These are phyloP conservation scores for Peziza echinospora DNA, from an alignment of 495 filamentous ascomycete species.

Conservation along the genomic window DNA sequence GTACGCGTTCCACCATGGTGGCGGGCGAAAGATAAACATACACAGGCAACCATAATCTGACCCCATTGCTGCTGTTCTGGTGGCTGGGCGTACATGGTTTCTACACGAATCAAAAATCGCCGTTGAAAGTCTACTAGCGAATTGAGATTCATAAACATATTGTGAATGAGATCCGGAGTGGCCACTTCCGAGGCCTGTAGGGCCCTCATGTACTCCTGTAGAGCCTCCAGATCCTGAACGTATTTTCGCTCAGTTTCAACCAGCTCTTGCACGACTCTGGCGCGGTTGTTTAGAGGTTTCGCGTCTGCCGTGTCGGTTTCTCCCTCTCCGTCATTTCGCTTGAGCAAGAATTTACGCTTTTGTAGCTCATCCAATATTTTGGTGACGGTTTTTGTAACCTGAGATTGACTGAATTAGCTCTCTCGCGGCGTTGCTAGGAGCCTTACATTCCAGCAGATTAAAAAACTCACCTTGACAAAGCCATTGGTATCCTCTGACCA, in stretches of 20 bases:
- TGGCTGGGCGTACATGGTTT: conserved; percentile 73
- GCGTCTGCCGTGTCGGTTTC: conserved; percentile 27
- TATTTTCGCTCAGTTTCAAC: conserved; percentile 92
- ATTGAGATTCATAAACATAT: conserved; percentile 92
- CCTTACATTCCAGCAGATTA: not conserved
- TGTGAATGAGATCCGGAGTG: conserved; percentile 73
- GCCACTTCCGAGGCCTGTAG: conserved; percentile 72
- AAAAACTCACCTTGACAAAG: conserved; percentile 58
- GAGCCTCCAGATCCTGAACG: conserved; percentile 87
- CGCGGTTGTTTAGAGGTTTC: conserved; percentile 49
- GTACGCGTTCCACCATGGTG: conserved; percentile 3
- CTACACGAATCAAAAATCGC: conserved; percentile 80
- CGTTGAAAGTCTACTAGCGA: conserved; percentile 85
- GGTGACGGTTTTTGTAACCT: conserved; percentile 67
- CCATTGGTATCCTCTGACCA: conserved; percentile 89
- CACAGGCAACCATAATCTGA: conserved; percentile 48
- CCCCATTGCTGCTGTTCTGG: conserved; percentile 78
- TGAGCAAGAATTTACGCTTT: conserved; percentile 44
- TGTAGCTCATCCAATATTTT: conserved; percentile 74
- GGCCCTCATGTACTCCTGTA: conserved; percentile 79
- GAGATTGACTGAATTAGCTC: too few species aligned
- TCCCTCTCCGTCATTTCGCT: conserved; percentile 24
- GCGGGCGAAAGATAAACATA: conserved; percentile 8
- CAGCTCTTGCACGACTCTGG: conserved; percentile 74
- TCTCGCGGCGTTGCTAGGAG: too few species aligned